Conservation (phyloP, 2,329 filamentous ascomycete species). For the Talaromyces sp. region DNA sequence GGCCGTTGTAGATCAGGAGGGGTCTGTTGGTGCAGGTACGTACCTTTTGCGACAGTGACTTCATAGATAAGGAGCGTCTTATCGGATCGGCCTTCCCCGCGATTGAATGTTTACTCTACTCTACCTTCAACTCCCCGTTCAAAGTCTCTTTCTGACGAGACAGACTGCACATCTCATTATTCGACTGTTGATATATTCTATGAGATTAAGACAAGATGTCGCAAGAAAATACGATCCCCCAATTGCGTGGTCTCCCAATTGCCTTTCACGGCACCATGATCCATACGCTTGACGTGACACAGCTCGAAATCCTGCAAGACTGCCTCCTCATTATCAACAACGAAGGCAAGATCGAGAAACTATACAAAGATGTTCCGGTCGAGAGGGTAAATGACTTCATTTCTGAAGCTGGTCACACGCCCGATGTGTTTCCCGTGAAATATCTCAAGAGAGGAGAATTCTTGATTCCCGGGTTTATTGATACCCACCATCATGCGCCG, state of each 20-base stretch:
- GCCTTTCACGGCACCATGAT: constrained; percentile 37
- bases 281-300: constrained; percentile 26
- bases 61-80: background rate
- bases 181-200: background rate
- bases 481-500: constrained; percentile 67
- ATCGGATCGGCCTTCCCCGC: background rate
- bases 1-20: background rate
- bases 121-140: background rate
- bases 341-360: constrained; percentile 29
- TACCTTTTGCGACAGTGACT: background rate
- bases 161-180: background rate
- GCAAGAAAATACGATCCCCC: constrained; percentile 5
- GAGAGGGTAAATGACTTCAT: constrained; percentile 27
- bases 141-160: background rate
- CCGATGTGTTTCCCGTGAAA: constrained; percentile 28
- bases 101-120: background rate
- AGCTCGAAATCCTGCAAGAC: constrained; percentile 32
- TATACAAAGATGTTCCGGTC: constrained; percentile 24
- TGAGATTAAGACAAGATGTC: background rate
- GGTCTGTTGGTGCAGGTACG: background rate
- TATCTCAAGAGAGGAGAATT: constrained; percentile 30
- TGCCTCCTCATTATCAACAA: constrained; percentile 31
- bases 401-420: constrained; percentile 25
- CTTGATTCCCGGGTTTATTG: constrained; percentile 45
- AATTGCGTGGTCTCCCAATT: constrained; percentile 24